Percentiles rank a stretch among this genome's conserved stretches.
Evolutionary conservation across 1,284 basidiomycete species (phyloP).

Genomic region (Tausonia pullulans): DNA sequence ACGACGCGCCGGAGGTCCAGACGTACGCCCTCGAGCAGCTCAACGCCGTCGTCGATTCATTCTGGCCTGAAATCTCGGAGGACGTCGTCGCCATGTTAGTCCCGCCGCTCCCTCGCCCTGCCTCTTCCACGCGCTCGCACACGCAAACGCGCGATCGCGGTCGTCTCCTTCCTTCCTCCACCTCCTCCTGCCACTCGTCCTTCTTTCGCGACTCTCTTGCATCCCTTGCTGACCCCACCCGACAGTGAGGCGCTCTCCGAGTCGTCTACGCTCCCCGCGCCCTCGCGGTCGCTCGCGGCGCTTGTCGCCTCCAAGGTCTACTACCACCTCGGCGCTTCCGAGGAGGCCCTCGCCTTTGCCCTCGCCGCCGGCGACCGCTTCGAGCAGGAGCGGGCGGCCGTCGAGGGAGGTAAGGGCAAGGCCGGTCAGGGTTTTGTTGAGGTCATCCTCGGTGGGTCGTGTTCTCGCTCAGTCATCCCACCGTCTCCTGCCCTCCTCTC

Average conservation of each 20-base stretch:
- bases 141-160: neutral
- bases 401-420: constrained; percentile 2
- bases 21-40: constrained; percentile 78
- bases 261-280: constrained; percentile 52
- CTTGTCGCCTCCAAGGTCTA: constrained; percentile 90
- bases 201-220: neutral
- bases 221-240: neutral
- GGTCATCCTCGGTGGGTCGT: constrained; percentile 72
- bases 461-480: no score
- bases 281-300: constrained; percentile 67
- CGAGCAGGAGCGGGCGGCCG: constrained; percentile 49
- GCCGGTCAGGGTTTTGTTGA: constrained; percentile 68
- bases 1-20: constrained; percentile 67
- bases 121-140: neutral
- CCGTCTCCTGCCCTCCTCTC: neutral
- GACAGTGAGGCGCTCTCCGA: constrained; percentile 80
- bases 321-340: constrained; percentile 85
- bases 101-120: neutral
- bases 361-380: constrained; percentile 80
- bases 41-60: constrained; percentile 71
- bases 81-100: constrained; percentile 76
- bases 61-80: constrained; percentile 97
- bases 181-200: neutral
- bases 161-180: neutral
- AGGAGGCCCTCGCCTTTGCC: constrained; percentile 85